phyloP scores from a whole-genome alignment of 306 rosid genomes.

The Begonia loranthoides region DNA sequence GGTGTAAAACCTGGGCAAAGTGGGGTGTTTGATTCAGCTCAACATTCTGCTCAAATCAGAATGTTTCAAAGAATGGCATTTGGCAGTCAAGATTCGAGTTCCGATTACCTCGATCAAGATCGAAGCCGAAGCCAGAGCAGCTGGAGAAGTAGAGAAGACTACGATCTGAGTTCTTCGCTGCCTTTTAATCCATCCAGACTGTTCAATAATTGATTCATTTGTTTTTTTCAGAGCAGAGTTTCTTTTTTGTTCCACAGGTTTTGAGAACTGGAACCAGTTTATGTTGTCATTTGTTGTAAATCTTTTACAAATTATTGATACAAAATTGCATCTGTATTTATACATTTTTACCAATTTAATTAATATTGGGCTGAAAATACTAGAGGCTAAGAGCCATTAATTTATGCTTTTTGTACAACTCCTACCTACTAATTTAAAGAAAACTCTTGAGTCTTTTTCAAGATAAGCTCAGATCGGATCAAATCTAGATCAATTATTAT shows the following conservation, averaged over 20 bases:
- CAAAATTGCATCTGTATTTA: no score
- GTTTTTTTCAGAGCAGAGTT: background rate
- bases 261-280: background rate
- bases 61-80: slow-evolving; percentile 88
- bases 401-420: no score
- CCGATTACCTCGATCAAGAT: slow-evolving; percentile 36
- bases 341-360: no score
- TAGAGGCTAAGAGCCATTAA: no score
- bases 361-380: no score
- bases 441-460: no score
- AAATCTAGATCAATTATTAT: no score
- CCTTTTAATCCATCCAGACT: slow-evolving; percentile 37
- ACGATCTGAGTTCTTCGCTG: slow-evolving; percentile 20
- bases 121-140: slow-evolving; percentile 60
- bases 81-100: slow-evolving; percentile 61
- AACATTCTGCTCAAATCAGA: slow-evolving; percentile 72
- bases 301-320: background rate
- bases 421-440: no score
- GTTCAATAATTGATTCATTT: slow-evolving; percentile 35
- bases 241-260: background rate
- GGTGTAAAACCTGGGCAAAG: slow-evolving; percentile 95
- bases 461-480: no score
- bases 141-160: slow-evolving; percentile 43
- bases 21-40: slow-evolving; percentile 43
- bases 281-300: background rate